These are phyloP conservation scores for Nigrograna mackinnonii DNA, from an alignment of 2,329 filamentous ascomycete species.

Conservation along the genomic window DNA sequence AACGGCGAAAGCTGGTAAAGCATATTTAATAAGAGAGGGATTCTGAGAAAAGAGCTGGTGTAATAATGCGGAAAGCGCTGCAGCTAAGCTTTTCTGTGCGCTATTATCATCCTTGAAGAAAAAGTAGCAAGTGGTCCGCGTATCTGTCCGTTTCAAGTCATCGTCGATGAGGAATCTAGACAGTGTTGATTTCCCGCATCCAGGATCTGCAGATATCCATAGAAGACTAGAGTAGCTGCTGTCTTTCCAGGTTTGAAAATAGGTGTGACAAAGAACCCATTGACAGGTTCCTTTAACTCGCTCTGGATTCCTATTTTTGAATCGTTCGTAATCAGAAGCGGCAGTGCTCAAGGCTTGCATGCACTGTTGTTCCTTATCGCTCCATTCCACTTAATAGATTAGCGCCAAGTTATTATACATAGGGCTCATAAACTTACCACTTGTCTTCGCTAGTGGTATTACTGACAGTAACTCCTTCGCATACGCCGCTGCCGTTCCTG, in stretches of 20 bases:
- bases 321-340: background rate
- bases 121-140: constrained; percentile 9
- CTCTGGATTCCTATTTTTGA: background rate
- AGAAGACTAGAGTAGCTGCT: background rate
- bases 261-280: background rate
- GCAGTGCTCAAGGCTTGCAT: too few relatives aligned
- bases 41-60: constrained; percentile 9
- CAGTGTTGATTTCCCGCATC: constrained; percentile 24
- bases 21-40: background rate
- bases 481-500: constrained; percentile 2
- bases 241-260: background rate
- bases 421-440: too few relatives aligned
- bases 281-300: background rate
- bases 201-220: constrained; percentile 18
- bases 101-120: constrained; percentile 16
- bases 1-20: background rate
- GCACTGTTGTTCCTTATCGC: too few relatives aligned
- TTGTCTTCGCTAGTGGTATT: constrained; percentile 1
- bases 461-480: constrained; percentile 4
- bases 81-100: constrained; percentile 3
- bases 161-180: constrained; percentile 18
- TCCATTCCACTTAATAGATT: too few relatives aligned
- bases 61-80: constrained; percentile 8
- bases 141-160: background rate
- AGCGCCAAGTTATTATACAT: too few relatives aligned